Conservation (phyloP, 2,329 filamentous ascomycete genomes). For the Colletotrichum tropicale region DNA sequence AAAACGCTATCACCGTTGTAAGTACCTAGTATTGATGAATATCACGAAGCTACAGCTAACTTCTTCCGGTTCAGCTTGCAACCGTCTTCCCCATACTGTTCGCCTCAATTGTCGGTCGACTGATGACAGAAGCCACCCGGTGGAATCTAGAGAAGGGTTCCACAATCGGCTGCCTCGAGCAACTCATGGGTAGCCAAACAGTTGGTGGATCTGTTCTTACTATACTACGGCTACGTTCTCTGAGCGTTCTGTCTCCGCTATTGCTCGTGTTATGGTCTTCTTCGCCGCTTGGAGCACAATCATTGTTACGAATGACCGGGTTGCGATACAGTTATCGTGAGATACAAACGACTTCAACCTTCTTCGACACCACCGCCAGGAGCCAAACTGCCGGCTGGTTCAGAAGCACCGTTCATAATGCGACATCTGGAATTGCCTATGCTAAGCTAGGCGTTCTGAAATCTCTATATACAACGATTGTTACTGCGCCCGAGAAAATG, state of each 20-base stretch:
- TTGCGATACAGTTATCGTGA: background rate
- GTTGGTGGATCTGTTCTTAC: background rate
- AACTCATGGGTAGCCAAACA: background rate
- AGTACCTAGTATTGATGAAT: background rate
- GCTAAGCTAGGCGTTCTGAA: no score
- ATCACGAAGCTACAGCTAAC: fast-evolving
- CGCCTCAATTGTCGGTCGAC: background rate
- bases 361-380: background rate
- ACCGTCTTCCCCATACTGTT: background rate
- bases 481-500: background rate
- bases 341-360: fast-evolving
- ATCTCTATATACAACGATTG: fast-evolving
- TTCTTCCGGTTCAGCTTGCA: background rate
- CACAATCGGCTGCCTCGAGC: background rate
- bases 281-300: background rate
- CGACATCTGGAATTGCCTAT: no score
- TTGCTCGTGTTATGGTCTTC: fast-evolving
- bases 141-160: background rate
- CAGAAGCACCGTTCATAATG: no score
- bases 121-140: background rate
- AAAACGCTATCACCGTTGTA: background rate
- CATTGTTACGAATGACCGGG: background rate
- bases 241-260: background rate
- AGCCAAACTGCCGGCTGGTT: fast-evolving
- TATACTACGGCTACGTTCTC: background rate